Base-by-base conservation (phyloP, 2,329 filamentous ascomycete genomes). In the Botrytis galanthina region DNA sequence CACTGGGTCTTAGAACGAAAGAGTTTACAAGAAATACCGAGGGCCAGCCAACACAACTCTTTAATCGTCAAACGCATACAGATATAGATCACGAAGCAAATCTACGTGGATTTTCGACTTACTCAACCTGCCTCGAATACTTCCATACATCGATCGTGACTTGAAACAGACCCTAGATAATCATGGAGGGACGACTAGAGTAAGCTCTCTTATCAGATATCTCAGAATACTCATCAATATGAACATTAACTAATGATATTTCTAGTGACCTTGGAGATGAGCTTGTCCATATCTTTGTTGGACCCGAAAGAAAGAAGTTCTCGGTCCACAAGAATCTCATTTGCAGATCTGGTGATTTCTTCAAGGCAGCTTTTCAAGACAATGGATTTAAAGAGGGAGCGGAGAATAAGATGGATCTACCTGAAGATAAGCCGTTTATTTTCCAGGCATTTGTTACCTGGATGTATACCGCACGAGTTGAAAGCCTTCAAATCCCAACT, bases 271-370 rank as follows among this genome's bases (percentile, higher is more conserved):
- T 54, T 32, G 44, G 32, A 8, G 44, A 54, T 29, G 22, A 51
- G 9, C 14, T 68, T 26, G 64, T 57, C n/a, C 64, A 68, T 5
- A 68, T 68, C 3, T 68, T 48, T 35, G 64, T 68, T 57, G 46
- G 46, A 18, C 18, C 46, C 3, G 46, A 57, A 16, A 22, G 12
- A 22, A 51, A 48, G 7, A 48, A 57, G 16, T 57, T 57, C 14
- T 68, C 64, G 6, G 22, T 48, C 4, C 39, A 32, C 18, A 48
- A 66, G 29, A 66, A 44, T 14, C 62, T 66, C 18, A 32, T 35
- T 14, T 7, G 18, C 18, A 22, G 20, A 22, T 44, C 18, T 12
- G n/a, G n/a, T 8, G 39, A 48, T 46, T 66, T 66, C 35, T 66
- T 66, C 4, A 48, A 18, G 8, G 39, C 20, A 2, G 42, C 18